Evolutionary conservation across 768 basidiomycete species (phyloP), one percentile per base, ranked within the genome.

Genomic region (Ephemerocybe angulata): DNA sequence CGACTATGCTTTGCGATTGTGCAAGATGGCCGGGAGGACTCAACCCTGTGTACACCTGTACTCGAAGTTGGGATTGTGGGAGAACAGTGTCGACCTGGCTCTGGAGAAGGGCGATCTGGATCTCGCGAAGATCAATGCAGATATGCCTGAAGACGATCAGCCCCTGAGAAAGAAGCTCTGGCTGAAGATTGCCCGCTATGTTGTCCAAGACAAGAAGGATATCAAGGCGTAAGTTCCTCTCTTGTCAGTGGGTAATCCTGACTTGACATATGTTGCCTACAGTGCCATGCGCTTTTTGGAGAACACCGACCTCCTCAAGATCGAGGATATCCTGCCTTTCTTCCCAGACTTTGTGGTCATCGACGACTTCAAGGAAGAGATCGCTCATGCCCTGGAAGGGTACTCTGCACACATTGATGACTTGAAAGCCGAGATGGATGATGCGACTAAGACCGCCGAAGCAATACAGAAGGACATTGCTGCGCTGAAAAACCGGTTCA

Each of bases 301-400:
- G 67, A 87, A 92, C 59, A 96, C 97, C 0, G 87, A 92, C 62
- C 73, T 98, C 31, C 83, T 99, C 66, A 98, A 98, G 72, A 96
- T 99, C 60, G 97, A 99, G 67, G 97, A 99, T 65, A 97, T 99
- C 58, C 75, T 99, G 17, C 97, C 97, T 4, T 99, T 98, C 85
- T 98, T 99, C 85, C 96, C 97, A 2, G 96, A 98, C 72, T 99
- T 99, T 66, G 93, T 96, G 12, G 91, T 98, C 56, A 98, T 99
- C 60, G 97, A 98, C 67, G 97, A 98, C 67, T 98, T 99, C 81
- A 99, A 99, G 69, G 91, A 96, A 62, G 96, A 98, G 72, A 98
- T 98, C 60, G 96, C 95, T 48, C 87, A 87, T 57, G 97, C 97
- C 0, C 74, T 99, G 60, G 96, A 99, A 67, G 90, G 90, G 1